Base-by-base conservation (phyloP, 768 basidiomycete species). In the Boletus pseudo-olivaceus region DNA sequence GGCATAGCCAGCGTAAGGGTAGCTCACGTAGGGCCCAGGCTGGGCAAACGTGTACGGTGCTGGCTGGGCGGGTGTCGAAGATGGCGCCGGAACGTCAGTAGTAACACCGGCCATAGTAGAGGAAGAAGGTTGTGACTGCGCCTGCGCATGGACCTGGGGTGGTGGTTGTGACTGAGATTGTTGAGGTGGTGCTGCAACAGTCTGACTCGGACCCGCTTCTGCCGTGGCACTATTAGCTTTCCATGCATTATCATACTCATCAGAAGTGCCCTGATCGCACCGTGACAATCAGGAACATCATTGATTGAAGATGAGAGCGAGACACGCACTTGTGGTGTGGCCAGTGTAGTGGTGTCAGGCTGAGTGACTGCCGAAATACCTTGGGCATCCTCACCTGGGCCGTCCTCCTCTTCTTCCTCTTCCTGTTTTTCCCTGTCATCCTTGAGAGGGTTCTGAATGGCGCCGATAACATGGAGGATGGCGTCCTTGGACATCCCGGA, bases 241-340 rank as follows among this genome's bases (percentile, higher is more conserved):
- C 85, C 85, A 87, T 2, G 83, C 82, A 38, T 82, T 78, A 41
- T 78, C 76, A 51, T 79, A 86, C 38, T 81, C 80, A 49, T 82
- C 78, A 7, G 76, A 64, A 30, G 77, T 73, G n/a, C 69, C 72
- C 76, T 78, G 64, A 33, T 66, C 51, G 39, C 12, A 27, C 20
- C 23, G 41, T 57, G 57, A 59, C 62, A 54, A 52, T 52, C 19
- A 49, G 32, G 11, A 37, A 30, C 10, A 45, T 41, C 39, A 15
- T 32, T 17, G 15, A 27, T 23, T 2, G 8, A 41, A 30, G 11
- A 43, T 20, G 33, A 32, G 23, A 20, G 19, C 43, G 32, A 47
- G n/a, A 33, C 44, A 59, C 63, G 46, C 32, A 72, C 75, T 48
- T 65, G 69, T 33, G 67, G 55, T 20, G 60, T 55, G 9, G 62